Evolutionary conservation across 192 early-diverging fungal genomes (phyloP), one percentile per base, ranked within the genome.

Genomic region (Coemansia sp.): DNA sequence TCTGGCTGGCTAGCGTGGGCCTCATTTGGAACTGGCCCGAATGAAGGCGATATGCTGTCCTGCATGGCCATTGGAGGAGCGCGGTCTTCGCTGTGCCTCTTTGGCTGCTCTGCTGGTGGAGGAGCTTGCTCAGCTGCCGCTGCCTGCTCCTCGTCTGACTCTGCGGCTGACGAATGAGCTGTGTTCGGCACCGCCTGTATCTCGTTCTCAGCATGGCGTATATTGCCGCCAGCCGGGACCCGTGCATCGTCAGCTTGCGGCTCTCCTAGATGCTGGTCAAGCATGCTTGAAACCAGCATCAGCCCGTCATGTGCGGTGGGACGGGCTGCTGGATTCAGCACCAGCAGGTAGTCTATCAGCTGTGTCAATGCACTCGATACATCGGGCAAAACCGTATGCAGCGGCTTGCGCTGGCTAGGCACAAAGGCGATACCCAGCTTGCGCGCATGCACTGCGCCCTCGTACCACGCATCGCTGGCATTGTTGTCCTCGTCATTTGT

Each of bases 281-380:
- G 72, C 61, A 75, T 64, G 5, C 53, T 20, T n/a, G 72, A 75
- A 16, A 75, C 72, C 20, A 65, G 77, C 31, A 65, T 58, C 43
- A 96, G 60, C 0, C 87, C 83, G n/a, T 93, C 87, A 14, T 71
- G 65, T 0, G 93, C 91, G 0, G 88, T 88, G 5, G 88, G 83
- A 20, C 94, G 73, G 30, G 76, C 70, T 21, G 74, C 79, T 16
- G 94, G 94, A 49, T 94, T 90, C 48, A 92, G 92, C 33, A 81
- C 80, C 18, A 97, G 67, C 50, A 91, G 70, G 26, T 86, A 84
- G 11, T 79, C 82, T 2, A 97, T 70, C 5, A 97, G 45, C 35
- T 82, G 79, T 8, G 87, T 50, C 21, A 83, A 65, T 7, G 72
- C 82, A 5, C 53, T 49, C 1, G 84, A 79, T 7, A 82, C 88